Evolutionary conservation across 2,329 filamentous ascomycete species (phyloP), one percentile per base, ranked within the genome.

Genomic region (Pochonia chlamydosporia): DNA sequence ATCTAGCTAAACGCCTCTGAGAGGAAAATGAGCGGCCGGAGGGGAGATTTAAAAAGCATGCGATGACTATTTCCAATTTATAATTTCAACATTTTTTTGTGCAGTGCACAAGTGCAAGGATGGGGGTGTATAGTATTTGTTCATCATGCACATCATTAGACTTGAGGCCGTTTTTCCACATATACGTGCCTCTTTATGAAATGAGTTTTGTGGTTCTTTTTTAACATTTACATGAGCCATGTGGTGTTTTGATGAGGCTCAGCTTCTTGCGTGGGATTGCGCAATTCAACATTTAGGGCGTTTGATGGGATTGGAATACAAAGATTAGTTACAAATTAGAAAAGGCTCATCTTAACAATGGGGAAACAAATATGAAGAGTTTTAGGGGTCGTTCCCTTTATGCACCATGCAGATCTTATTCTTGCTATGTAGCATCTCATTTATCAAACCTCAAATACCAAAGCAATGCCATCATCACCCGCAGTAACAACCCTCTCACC

Each of bases 401-500:
- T n/a, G n/a, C n/a, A n/a, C n/a, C n/a, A n/a, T n/a, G n/a, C n/a
- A n/a, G n/a, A n/a, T n/a, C n/a, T n/a, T n/a, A 28, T 28, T 28
- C 26, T 14, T 46, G 24, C 5, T 40, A 8, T 18, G 39, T 14
- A 46, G 23, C 21, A 11, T 36, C 28, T 43, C 43, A 10, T 26
- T 24, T 20, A 20, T 58, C 64, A 77, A 36, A 74, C 73, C 63
- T 85, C 80, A 63, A 88, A 89, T 1, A 89, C 79, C 58, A 89
- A 63, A 24, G 81, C 73, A 23, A 88, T 65, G 6, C 80, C 78
- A 62, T 99, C 93, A 69, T 99, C 93, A 21, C 93, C 93, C 2
- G 90, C 93, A 5, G 93, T 97, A 4, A 96, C 78, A 42, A 97
- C 74, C 54, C 83, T 76, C 65, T 83, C 80, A 1, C 89, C 89